Evolutionary conservation across 2,329 filamentous ascomycete genomes (phyloP), one percentile per base, ranked within the genome.

Genomic region (Botryotinia narcissicola): DNA sequence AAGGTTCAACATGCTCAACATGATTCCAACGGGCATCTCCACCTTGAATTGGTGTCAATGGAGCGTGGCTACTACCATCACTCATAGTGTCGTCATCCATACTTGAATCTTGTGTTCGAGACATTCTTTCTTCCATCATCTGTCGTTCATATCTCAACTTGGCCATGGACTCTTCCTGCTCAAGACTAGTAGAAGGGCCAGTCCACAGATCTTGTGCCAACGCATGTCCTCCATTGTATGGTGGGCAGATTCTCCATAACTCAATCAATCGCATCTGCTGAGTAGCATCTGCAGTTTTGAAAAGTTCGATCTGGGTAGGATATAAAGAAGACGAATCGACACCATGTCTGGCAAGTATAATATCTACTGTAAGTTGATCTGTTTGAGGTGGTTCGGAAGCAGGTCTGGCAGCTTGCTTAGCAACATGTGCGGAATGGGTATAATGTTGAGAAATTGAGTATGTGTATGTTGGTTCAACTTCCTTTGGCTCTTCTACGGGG

Each of bases 391-490:
- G 86, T 75, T 87, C 86, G 22, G 86, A 89, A 35, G 85, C 86
- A 32, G 83, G 85, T 69, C 85, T 83, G 74, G 83, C 83, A 2
- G 82, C 79, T 42, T 85, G 81, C 71, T 85, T 82, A 66, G 81
- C 85, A 75, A 91, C 80, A 81, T 97, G 93, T 62, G 91, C 85
- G 14, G 93, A 94, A 80, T 95, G 93, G 76, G 92, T 91, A 82
- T 97, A 97, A 82, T 97, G 94, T 80, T 93, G 91, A 16, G 93
- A 92, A 77, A 93, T 89, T 74, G 87, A 90, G 84, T 96, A 97
- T 75, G 88, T 85, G 75, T 93, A 91, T 35, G 86, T 83, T 71
- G 85, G 81, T 61, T 81, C 76, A 75, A 75, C 72, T 74, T 78
- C 71, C 78, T 78, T 72, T 78, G 81, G 66, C 79, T 80, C 72